Base-by-base conservation (phyloP, 768 basidiomycete species). In the Mycena rosella region DNA sequence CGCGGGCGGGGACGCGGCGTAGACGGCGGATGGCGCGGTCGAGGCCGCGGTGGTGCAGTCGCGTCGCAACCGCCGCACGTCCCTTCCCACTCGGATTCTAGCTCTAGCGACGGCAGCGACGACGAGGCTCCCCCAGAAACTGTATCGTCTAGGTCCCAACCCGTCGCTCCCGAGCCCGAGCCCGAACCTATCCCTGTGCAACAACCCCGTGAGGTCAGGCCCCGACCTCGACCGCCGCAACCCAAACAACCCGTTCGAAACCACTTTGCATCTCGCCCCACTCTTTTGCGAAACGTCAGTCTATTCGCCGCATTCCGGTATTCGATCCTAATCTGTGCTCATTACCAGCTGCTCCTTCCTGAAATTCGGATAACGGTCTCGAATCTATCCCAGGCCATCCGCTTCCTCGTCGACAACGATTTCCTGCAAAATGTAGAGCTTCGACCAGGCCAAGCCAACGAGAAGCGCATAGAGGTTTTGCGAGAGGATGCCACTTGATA, bases 321-420 rank as follows among this genome's bases (percentile, higher is more conserved):
- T n/a, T 26, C 56, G 17, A 53, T 24, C 20, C 56, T 74, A 51
- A 73, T 26, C 26, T 54, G 27, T 18, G 26, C 34, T n/a, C n/a
- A n/a, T n/a, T 58, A 44, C 30, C 72, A 96, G 94, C 81, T 98
- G 15, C 84, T 98, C 6, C 81, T 91, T 22, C 93, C 92, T 15
- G 96, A 97, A 75, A 96, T 97, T 42, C 88, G 91, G 30, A 85
- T 93, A 70, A 96, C 96, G 0, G 86, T 96, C 5, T 96, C 95
- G 2, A 96, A 96, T 77, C 84, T 98, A 6, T 96, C 96, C 0
- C 96, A 98, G 77, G 95, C 94, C 6, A 94, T 98, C 69, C 89
- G 87, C 32, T 98, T 98, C 78, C 78, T 97, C 20, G 95, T 94
- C 1, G 92, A 93, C 67, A 98, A 98, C 70, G 90, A 96, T 74